Conservation (phyloP, 192 early-diverging fungal species). For the Thamnidium elegans region DNA sequence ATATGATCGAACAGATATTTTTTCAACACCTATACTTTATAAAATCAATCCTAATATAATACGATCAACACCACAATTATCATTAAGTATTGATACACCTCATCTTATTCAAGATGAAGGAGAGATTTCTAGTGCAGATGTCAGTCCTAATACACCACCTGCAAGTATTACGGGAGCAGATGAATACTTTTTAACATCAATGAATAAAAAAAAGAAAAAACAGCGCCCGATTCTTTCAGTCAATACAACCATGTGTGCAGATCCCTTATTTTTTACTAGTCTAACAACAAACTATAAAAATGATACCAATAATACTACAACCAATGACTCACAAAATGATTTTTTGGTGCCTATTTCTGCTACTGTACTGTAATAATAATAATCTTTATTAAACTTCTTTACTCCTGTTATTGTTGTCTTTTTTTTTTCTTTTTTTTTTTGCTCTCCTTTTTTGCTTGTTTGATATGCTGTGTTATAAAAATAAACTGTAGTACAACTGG, state of each 20-base stretch:
- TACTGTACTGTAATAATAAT: neutral
- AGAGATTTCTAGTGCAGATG: conserved; percentile 14
- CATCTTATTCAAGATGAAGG: neutral
- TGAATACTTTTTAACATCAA: neutral
- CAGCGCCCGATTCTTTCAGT: conserved; percentile 14
- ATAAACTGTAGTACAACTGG: too few relatives aligned
- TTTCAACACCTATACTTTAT: conserved; percentile 11
- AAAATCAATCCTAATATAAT: conserved; percentile 15
- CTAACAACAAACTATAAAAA: conserved; percentile 14
- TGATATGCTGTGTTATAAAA: too few relatives aligned
- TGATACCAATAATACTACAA: neutral
- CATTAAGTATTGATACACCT: neutral
- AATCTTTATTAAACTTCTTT: neutral
- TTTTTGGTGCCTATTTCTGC: conserved; percentile 15
- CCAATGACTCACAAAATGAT: neutral
- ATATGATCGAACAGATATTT: conserved; percentile 12
- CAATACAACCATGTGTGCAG: conserved; percentile 15
- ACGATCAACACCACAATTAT: conserved; percentile 1
- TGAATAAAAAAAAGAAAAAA: conserved; percentile 8
- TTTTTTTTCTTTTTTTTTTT: too few relatives aligned
- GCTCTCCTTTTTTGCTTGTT: too few relatives aligned
- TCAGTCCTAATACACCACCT: conserved; percentile 11
- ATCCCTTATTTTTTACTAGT: conserved; percentile 16
- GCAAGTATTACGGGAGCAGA: neutral
- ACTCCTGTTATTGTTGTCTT: too few relatives aligned